Base-by-base conservation (phyloP, 441 rosid species). In the Gossypium gossypioides region DNA sequence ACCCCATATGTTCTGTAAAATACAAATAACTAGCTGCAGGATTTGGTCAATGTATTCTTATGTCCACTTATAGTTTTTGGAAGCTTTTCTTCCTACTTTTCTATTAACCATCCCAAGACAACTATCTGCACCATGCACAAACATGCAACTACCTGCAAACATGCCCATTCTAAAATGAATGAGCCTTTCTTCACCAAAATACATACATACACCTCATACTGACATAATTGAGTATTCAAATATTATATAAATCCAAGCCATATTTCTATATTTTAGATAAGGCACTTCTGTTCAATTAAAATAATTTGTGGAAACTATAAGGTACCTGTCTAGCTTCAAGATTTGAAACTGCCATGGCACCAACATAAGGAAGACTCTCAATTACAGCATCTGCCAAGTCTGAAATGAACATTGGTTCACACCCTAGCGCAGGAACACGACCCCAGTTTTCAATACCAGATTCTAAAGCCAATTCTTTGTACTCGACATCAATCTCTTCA, bases 401-500 rank as follows among this genome's bases (percentile, higher is more conserved):
- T 42, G 94, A 85, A 82, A 92, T 95, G 82, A 95, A 95, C 81
- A 91, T 82, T 0, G 92, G 89, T 79, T 95, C 99, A 68, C 94
- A 90, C 74, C 99, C 97, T 69, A 92, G 77, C 6, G 97, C 97
- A 16, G 97, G 97, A 71, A 95, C 99, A 79, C 99, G 88, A 3
- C 98, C 97, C 98, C 97, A 92, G 46, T 95, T 92, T 74, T 86
- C 88, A 67, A 92, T 80, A 29, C 99, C 96, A 56, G 97, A 95
- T 74, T 88, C 81, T 37, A 91, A 87, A 69, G 97, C 98, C 85
- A 95, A 77, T 76, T 95, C 93, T 79, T 83, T 88, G 77, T 95
- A 95, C 78, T 95, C 98, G n/a, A 95, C 96, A 21, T 95, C 99
- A 72, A 95, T 95, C 84, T 95, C 99, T 80, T 95, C 99, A 6